phyloP scores from a whole-genome alignment of 2,329 filamentous ascomycete genomes.

The Aspergillus brunneoviolaceus region DNA sequence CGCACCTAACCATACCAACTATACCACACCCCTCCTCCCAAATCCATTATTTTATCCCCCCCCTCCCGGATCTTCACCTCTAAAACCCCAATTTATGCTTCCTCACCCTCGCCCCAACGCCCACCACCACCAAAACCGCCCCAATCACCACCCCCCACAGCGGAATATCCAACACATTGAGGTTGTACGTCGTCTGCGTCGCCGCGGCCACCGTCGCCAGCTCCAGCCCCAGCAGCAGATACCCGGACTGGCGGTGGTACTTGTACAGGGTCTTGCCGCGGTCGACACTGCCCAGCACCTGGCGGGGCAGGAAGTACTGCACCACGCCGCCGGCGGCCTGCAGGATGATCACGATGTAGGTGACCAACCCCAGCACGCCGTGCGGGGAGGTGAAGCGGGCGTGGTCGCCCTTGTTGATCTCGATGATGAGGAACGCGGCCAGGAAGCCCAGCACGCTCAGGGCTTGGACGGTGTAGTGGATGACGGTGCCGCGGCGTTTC shows the following conservation, averaged over 20 bases:
- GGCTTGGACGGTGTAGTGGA: conserved; percentile 68
- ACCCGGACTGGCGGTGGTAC: conserved; percentile 79
- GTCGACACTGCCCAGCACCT: conserved; percentile 73
- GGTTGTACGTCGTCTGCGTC: conserved; percentile 72
- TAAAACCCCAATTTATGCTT: conserved; percentile 70
- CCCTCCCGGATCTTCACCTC: neutral
- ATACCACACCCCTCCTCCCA: neutral
- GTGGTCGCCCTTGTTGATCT: conserved; percentile 75
- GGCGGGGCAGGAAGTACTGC: conserved; percentile 70
- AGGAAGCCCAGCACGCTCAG: conserved; percentile 50
- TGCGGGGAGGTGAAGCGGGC: conserved; percentile 74
- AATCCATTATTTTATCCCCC: no score
- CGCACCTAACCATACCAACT: no score
- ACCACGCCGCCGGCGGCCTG: conserved; percentile 80
- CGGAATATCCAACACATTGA: conserved; percentile 66
- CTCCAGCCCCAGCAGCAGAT: conserved; percentile 68
- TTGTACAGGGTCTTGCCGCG: conserved; percentile 84
- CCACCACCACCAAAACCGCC: conserved; percentile 64
- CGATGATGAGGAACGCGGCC: conserved; percentile 45
- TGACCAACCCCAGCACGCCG: conserved; percentile 76
- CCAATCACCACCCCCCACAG: conserved; percentile 74
- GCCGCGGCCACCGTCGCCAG: conserved; percentile 73
- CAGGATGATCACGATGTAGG: conserved; percentile 66
- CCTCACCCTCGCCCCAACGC: conserved; percentile 76
- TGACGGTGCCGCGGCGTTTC: conserved; percentile 62